phyloP scores from a whole-genome alignment of 345 rosid genomes.

The Lepidium africanum region DNA sequence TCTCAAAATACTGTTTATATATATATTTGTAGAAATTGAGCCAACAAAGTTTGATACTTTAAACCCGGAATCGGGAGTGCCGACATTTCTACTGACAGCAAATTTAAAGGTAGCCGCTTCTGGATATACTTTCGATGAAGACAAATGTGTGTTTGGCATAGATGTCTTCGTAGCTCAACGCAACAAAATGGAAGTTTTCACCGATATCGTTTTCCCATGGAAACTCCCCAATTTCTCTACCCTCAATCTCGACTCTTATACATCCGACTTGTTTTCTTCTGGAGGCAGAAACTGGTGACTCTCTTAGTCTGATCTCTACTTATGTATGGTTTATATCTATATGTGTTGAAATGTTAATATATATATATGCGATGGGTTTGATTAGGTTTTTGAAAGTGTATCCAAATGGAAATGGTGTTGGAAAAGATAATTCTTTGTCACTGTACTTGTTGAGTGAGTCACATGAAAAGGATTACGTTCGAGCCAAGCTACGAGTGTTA shows the following conservation, averaged over 20 bases:
- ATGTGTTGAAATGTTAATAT: background rate
- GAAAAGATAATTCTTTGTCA: slow-evolving; percentile 3
- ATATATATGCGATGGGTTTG: background rate
- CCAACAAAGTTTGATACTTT: background rate
- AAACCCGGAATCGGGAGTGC: background rate
- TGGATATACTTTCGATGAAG: background rate
- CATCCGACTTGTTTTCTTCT: background rate
- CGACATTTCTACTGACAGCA: background rate
- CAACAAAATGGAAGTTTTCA: background rate
- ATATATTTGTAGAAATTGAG: background rate
- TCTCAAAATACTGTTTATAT: too few relatives aligned
- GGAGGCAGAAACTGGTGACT: slow-evolving; percentile 17
- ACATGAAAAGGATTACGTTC: background rate
- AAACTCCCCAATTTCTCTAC: background rate
- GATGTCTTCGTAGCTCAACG: slow-evolving; percentile 12
- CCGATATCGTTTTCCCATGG: background rate
- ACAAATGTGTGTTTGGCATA: slow-evolving; percentile 6
- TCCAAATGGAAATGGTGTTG: slow-evolving; percentile 11
- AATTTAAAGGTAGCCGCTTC: background rate
- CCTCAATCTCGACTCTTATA: background rate
- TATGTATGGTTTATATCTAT: background rate
- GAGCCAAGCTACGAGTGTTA: slow-evolving; percentile 7
- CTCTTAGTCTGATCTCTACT: background rate
- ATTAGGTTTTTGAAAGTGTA: slow-evolving; percentile 2
- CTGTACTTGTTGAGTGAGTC: slow-evolving; percentile 7